Evolutionary conservation across 805 yeast genomes (phyloP).

Genomic region (Nakazawaea wyomingensis): DNA sequence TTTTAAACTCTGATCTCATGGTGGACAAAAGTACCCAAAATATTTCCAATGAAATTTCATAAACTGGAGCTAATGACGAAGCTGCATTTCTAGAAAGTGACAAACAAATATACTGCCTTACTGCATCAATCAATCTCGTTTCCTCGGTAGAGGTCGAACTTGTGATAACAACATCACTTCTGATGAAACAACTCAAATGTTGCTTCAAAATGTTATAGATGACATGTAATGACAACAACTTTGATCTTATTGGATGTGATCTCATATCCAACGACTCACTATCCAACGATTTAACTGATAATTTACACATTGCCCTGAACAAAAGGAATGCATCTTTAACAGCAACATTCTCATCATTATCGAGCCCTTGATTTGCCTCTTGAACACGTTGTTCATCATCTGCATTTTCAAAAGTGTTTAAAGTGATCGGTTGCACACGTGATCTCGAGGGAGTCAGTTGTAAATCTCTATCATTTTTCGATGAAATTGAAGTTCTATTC

Average conservation of each 20-base stretch:
- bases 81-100: constrained; percentile 89
- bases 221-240: constrained; percentile 80
- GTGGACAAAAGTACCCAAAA: constrained; percentile 86
- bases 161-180: constrained; percentile 49
- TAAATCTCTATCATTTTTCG: neutral
- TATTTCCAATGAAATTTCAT: constrained; percentile 86
- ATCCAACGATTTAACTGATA: constrained; percentile 81
- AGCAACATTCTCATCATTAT: constrained; percentile 58
- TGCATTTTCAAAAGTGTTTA: constrained; percentile 54
- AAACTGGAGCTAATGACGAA: constrained; percentile 84
- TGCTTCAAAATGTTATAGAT: constrained; percentile 81
- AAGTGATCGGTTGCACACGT: constrained; percentile 42
- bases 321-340: constrained; percentile 90
- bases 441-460: neutral
- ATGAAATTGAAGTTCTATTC: constrained; percentile 1
- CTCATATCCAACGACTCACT: constrained; percentile 74
- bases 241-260: constrained; percentile 89
- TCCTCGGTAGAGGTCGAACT: constrained; percentile 46
- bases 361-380: constrained; percentile 37
- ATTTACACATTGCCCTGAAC: constrained; percentile 91
- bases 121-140: constrained; percentile 67
- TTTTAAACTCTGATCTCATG: constrained; percentile 80
- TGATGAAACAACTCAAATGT: constrained; percentile 75
- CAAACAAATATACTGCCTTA: constrained; percentile 78
- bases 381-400: constrained; percentile 52